A percentile compares a stretch with the other conserved stretches of the same genome.
These are phyloP conservation scores for Pleurotus giganteus DNA, from an alignment of 768 basidiomycete species.

Conservation along the genomic window DNA sequence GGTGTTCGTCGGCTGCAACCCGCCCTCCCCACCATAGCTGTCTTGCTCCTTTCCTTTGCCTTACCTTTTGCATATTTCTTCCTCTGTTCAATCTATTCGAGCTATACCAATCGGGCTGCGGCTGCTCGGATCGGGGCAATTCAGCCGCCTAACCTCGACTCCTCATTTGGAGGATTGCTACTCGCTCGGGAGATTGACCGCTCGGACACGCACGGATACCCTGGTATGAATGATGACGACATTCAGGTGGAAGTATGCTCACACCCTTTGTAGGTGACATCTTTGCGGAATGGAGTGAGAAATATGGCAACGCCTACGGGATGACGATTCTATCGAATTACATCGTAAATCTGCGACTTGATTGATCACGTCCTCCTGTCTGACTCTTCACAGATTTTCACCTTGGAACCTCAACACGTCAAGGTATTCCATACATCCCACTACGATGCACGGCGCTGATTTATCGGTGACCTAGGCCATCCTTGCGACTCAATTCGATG, in stretches of 20 bases:
- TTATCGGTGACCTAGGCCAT: slow-evolving; percentile 28
- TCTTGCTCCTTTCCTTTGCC: too few relatives aligned
- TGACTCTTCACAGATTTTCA: slow-evolving; percentile 30
- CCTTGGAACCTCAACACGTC: slow-evolving; percentile 44
- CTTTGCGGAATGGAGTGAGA: slow-evolving; percentile 22
- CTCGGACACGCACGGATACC: slow-evolving; percentile 27
- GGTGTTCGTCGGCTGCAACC: too few relatives aligned
- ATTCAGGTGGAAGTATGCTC: background rate
- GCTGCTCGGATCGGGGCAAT: too few relatives aligned
- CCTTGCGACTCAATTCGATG: slow-evolving; percentile 45
- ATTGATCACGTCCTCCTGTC: background rate
- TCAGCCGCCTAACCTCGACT: too few relatives aligned
- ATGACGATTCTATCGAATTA: slow-evolving; percentile 27
- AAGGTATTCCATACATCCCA: slow-evolving; percentile 27
- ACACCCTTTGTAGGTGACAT: slow-evolving; percentile 22
- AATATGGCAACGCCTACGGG: slow-evolving; percentile 22
- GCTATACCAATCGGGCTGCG: too few relatives aligned
- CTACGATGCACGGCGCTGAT: background rate
- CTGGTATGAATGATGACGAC: slow-evolving; percentile 23
- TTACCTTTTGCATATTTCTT: too few relatives aligned
- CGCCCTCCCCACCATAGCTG: too few relatives aligned
- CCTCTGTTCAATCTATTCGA: too few relatives aligned
- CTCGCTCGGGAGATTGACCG: slow-evolving; percentile 16
- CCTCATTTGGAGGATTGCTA: slow-evolving; percentile 21
- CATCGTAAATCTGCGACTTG: slow-evolving; percentile 22